Base-by-base conservation (phyloP, 441 rosid genomes). In the Erodium moschatum region DNA sequence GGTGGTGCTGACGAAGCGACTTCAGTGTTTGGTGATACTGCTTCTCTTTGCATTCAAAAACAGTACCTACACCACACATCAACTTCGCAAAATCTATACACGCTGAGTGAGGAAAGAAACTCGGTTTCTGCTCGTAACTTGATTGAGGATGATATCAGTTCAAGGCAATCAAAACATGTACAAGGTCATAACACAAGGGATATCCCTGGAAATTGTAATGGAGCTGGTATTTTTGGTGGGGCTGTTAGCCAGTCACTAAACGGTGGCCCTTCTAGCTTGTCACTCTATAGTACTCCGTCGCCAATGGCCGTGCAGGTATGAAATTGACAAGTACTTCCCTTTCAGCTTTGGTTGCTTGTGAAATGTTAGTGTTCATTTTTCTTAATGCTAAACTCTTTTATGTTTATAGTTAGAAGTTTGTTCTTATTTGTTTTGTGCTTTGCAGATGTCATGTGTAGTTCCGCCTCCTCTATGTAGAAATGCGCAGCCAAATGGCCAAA, bases 1-100 rank as follows among this genome's bases (percentile, higher is more conserved):
- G 98, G 92, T 76, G 90, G 92, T 81, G 97, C 92, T 58, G 99
- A 89, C 76, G 97, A 91, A 78, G 88, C 90, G 66, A 76, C 83
- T 79, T 83, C 78, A 58, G 83, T 89, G 88, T 91, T 91, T 79
- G 92, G 90, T 80, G 97, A 89, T 78, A 77, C 86, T 76, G 96
- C 97, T 78, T 88, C 87, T 72, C 82, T 79, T 75, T 82, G 85
- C 72, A 80, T 91, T 82, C 93, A 91, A 79, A 91, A 88, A 83
- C 94, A 87, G 78, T 87, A 85, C 74, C 42, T 81, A 72, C 80
- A 81, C 70, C 80, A 82, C 70, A 80, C 79, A 73, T 77, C 77
- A 44, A 73, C 84, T 72, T 81, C 85, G 40, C 82, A 78, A 42
- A 79, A 81, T 68, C 68, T 76, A 67, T 76, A 84, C 65, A 63